Conservation (phyloP, 257 asterid species). For the Plectranthus barbatus region DNA sequence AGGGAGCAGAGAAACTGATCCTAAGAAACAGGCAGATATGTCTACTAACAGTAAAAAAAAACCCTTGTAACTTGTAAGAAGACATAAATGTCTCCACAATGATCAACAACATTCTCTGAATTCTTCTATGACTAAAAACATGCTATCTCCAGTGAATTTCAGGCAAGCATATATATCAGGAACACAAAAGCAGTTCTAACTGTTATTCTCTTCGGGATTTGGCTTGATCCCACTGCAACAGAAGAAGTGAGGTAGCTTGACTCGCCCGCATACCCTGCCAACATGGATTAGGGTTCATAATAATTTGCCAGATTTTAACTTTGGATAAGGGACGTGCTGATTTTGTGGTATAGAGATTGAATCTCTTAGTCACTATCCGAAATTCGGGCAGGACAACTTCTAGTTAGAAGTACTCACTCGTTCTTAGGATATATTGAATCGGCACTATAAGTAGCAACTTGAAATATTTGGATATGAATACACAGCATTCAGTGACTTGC, state of each 20-base stretch:
- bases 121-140: not conserved
- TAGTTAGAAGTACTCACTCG: not conserved
- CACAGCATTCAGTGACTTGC: not conserved
- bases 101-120: not conserved
- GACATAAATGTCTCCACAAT: not conserved
- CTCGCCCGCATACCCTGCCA: constrained; percentile 88
- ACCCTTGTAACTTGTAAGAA: not conserved
- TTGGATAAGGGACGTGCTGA: too few species aligned
- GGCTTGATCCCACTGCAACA: constrained; percentile 82
- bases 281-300: not conserved
- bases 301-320: not conserved
- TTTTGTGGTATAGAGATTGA: too few species aligned
- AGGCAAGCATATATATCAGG: not conserved
- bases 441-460: too few species aligned
- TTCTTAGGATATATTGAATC: too few species aligned
- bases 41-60: not conserved
- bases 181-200: constrained; percentile 1
- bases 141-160: not conserved
- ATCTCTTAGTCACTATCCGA: not conserved
- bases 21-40: not conserved
- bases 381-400: not conserved
- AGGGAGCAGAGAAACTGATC: not conserved
- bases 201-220: constrained; percentile 40
- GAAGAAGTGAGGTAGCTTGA: constrained; percentile 83
- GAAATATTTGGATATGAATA: not conserved